A percentile compares a stretch with the other conserved stretches of the same genome.
phyloP scores from a whole-genome alignment of 129 eudicot species.

The Solidago caesia region DNA sequence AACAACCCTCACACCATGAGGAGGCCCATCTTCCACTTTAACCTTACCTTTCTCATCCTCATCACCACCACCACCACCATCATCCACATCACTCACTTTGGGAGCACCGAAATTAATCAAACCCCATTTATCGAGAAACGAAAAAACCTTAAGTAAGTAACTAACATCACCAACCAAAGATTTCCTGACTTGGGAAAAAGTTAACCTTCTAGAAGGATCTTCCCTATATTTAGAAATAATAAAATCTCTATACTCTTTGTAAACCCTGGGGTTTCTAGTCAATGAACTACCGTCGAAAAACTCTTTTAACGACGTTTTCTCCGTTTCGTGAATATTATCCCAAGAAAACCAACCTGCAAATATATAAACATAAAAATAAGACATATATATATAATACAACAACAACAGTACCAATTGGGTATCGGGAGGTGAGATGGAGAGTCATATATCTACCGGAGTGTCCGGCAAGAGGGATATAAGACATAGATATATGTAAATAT shows the following conservation, averaged over 20 bases:
- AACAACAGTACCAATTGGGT: neutral
- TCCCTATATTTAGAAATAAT: constrained; percentile 76
- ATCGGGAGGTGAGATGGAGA: too few relatives aligned
- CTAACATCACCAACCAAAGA: constrained; percentile 79
- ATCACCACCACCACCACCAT: constrained; percentile 24
- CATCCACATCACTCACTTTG: neutral
- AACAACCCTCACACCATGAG: constrained; percentile 88
- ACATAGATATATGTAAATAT: neutral
- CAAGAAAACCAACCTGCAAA: constrained; percentile 80
- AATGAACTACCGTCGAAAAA: constrained; percentile 74
- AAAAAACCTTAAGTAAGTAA: constrained; percentile 64
- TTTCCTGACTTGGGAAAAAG: constrained; percentile 79
- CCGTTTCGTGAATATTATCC: constrained; percentile 79
- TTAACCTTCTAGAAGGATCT: constrained; percentile 66
- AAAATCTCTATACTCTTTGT: constrained; percentile 89
- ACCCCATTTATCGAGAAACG: constrained; percentile 75
- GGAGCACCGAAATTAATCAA: constrained; percentile 65
- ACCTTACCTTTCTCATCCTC: constrained; percentile 53
- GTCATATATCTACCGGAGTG: too few relatives aligned
- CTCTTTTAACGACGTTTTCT: constrained; percentile 54
- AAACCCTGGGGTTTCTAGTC: constrained; percentile 80
- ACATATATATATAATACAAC: neutral
- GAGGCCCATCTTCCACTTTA: constrained; percentile 96
- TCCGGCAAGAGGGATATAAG: neutral
- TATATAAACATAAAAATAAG: neutral